Evolutionary conservation across 140 eudicot species (phyloP), one percentile per base, ranked within the genome.

Genomic region (Flaveria floridana): DNA sequence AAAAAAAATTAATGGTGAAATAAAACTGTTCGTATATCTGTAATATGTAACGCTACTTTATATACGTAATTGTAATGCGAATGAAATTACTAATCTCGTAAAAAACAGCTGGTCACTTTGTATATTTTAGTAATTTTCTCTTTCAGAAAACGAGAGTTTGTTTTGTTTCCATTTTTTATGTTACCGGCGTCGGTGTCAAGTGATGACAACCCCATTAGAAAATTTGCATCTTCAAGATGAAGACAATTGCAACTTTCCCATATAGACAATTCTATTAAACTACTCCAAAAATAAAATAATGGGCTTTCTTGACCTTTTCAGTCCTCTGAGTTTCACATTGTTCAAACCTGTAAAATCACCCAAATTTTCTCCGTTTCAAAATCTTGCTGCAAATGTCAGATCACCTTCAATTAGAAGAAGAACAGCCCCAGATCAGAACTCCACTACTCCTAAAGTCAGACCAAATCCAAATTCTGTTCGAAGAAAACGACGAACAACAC

Each of bases 231-330:
- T 74, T 80, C 34, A 80, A 62, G 65, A 68, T 57, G 68, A 80
- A 68, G 84, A 75, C 80, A 80, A 68, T 21, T 13, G 16, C 80
- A 10, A 62, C 84, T 75, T 80, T 68, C 72, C 76, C 76, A 74
- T 56, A 68, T 48, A 58, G 72, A 75, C 10, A 47, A 50, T 18
- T 44, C 64, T 51, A 50, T 26, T 56, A 72, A 63, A 52, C 14
- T 8, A 8, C 41, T 18, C 56, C 73, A 51, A 19, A 23, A 23
- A 23, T 23, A 23, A 23, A 78, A 26, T 48, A 15, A 53, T 67
- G 37, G 48, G 23, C 7, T 44, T 25, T 20, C 47, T 50, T 18
- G 25, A 0, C 8, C 41, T 34, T 34, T 1, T 56, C 52, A 57
- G 42, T 20, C 52, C 67, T 71, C 58, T 14, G 63, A 70, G 57